Conservation (phyloP, 371 early-diverging fungal genomes). For the Smittium culicis region DNA sequence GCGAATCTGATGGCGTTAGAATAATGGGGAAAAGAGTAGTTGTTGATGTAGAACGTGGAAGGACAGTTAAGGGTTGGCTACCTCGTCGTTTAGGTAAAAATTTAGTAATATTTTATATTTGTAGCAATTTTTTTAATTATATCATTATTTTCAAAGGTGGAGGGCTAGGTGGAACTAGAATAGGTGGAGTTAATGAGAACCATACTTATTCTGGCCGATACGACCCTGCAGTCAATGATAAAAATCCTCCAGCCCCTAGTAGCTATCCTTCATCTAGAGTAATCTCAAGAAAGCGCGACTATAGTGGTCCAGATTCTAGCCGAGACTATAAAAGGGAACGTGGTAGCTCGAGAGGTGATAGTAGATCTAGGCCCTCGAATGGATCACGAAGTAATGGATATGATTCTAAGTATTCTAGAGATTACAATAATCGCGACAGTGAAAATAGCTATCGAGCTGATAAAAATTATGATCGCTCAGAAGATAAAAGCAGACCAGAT, state of each 20-base stretch:
- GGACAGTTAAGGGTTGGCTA: constrained; percentile 89
- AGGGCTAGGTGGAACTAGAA: constrained; percentile 75
- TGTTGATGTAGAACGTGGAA: constrained; percentile 92
- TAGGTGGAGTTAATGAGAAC: constrained; percentile 43
- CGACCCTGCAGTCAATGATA: constrained; percentile 14
- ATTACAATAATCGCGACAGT: constrained; percentile 25
- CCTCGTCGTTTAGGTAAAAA: constrained; percentile 56
- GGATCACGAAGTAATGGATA: constrained; percentile 11
- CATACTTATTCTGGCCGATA: constrained; percentile 36
- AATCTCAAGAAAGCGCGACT: not conserved
- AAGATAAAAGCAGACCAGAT: constrained; percentile 22
- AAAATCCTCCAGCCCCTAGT: constrained; percentile 20
- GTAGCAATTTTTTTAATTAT: constrained; percentile 3
- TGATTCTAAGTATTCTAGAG: constrained; percentile 15
- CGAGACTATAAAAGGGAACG: constrained; percentile 22
- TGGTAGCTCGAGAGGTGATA: constrained; percentile 23
- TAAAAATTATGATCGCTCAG: constrained; percentile 24
- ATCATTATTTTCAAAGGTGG: constrained; percentile 41
- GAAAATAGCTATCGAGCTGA: constrained; percentile 28
- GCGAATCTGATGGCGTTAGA: constrained; percentile 79
- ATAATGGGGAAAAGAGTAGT: constrained; percentile 71
- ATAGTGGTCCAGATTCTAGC: constrained; percentile 19
- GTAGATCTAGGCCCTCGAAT: constrained; percentile 16
- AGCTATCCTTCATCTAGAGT: not conserved
- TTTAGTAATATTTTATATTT: no score